Evolutionary conservation across 805 yeast species (phyloP).

Genomic region (Zygoascus flipseniorum): DNA sequence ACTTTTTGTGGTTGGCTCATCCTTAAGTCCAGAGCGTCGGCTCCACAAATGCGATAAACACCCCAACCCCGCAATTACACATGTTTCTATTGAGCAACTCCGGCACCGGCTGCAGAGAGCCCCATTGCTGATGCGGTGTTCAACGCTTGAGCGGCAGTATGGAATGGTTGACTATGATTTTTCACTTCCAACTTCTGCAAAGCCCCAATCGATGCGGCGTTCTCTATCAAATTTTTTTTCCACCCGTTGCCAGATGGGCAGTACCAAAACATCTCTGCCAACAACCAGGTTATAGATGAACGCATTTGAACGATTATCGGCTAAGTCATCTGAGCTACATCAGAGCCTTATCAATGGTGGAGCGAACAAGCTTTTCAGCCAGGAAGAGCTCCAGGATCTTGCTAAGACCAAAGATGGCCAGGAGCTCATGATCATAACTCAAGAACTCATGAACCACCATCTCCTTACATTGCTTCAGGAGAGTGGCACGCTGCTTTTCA

Average conservation of each 20-base stretch:
- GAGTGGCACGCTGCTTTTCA: slow-evolving; percentile 55
- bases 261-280: too few relatives aligned
- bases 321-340: slow-evolving; percentile 45
- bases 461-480: slow-evolving; percentile 64
- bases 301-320: slow-evolving; percentile 14
- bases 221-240: background rate
- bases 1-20: too few relatives aligned
- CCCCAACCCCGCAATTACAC: too few relatives aligned
- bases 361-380: slow-evolving; percentile 48
- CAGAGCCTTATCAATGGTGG: slow-evolving; percentile 44
- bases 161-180: too few relatives aligned
- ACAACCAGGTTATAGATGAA: background rate
- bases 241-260: too few relatives aligned
- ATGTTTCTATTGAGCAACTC: too few relatives aligned
- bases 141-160: too few relatives aligned
- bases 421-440: slow-evolving; percentile 36
- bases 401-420: slow-evolving; percentile 35
- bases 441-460: slow-evolving; percentile 43
- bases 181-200: too few relatives aligned
- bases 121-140: too few relatives aligned
- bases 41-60: too few relatives aligned
- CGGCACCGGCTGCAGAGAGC: too few relatives aligned
- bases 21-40: too few relatives aligned
- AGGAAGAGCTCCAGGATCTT: slow-evolving; percentile 54
- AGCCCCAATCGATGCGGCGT: background rate